phyloP scores from a whole-genome alignment of 306 rosid species.

The Dalbergia cochinchinensis region DNA sequence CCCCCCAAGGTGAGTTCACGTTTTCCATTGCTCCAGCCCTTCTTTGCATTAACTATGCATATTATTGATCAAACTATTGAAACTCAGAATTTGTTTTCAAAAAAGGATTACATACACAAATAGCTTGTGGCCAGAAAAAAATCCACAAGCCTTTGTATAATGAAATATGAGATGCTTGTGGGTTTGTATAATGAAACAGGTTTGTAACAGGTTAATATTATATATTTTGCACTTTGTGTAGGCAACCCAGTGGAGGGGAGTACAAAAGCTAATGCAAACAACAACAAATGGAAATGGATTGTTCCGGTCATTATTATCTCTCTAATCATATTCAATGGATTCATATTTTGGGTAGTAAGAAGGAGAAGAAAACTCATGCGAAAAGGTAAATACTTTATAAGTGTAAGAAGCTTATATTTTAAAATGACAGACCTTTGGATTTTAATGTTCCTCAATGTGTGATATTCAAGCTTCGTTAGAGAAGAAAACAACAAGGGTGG shows the following conservation, averaged over 20 bases:
- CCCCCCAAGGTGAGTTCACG: too few relatives aligned
- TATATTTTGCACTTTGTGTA: not conserved
- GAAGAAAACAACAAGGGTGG: not conserved
- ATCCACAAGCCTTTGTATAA: too few relatives aligned
- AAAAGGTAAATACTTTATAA: not conserved
- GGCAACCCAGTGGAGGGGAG: not conserved
- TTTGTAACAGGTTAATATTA: not conserved
- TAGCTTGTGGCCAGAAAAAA: too few relatives aligned
- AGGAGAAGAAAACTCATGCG: not conserved
- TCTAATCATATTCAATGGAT: not conserved
- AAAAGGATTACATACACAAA: too few relatives aligned
- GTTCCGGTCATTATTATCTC: not conserved
- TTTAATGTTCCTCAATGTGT: not conserved
- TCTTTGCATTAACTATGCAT: too few relatives aligned
- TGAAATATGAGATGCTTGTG: too few relatives aligned
- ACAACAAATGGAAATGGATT: constrained; percentile 18
- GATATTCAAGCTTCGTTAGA: not conserved
- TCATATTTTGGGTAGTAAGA: not conserved
- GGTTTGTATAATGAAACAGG: too few relatives aligned
- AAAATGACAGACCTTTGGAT: not conserved
- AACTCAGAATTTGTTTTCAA: too few relatives aligned
- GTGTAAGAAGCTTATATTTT: not conserved
- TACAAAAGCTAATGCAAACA: too few relatives aligned
- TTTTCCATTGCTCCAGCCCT: too few relatives aligned
- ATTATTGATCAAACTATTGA: too few relatives aligned